phyloP scores from a whole-genome alignment of 1,139 yeast genomes.

The Saccharomyces hybrid region DNA sequence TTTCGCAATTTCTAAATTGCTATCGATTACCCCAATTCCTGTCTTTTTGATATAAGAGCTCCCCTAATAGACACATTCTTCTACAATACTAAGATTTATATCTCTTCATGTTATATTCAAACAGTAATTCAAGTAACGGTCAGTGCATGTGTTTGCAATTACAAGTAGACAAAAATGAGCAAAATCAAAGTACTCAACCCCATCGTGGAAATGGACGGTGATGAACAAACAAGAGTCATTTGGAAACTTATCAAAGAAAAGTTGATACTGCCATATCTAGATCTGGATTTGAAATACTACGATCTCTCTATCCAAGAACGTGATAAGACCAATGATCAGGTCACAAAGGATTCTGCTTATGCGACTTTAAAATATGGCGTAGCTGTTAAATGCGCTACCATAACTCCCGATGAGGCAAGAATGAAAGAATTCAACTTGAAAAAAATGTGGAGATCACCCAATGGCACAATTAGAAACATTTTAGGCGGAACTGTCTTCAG shows the following conservation, averaged over 20 bases:
- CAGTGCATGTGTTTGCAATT: no score
- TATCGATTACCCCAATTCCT: neutral
- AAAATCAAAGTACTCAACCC: slow-evolving; percentile 82
- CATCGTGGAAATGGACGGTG: slow-evolving; percentile 91
- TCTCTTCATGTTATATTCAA: no score
- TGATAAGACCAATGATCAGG: slow-evolving; percentile 78
- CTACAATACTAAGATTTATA: neutral
- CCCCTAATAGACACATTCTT: neutral
- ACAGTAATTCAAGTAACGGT: no score
- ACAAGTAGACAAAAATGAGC: slow-evolving; percentile 10
- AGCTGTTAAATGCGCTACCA: slow-evolving; percentile 92
- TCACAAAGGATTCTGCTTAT: slow-evolving; percentile 80
- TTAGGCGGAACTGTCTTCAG: slow-evolving; percentile 93
- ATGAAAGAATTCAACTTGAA: slow-evolving; percentile 81
- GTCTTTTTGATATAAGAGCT: neutral
- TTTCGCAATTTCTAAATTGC: neutral
- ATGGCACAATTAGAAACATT: slow-evolving; percentile 89
- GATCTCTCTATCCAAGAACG: slow-evolving; percentile 80
- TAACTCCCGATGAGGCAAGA: slow-evolving; percentile 92
- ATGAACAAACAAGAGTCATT: slow-evolving; percentile 87
- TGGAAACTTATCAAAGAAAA: slow-evolving; percentile 80
- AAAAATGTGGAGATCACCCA: slow-evolving; percentile 95
- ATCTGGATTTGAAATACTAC: slow-evolving; percentile 82
- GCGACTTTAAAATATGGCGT: slow-evolving; percentile 84
- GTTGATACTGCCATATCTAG: slow-evolving; percentile 74